Evolutionary conservation across 2,329 filamentous ascomycete species (phyloP), one percentile per base, ranked within the genome.

Genomic region (Aspergillus intermedius): DNA sequence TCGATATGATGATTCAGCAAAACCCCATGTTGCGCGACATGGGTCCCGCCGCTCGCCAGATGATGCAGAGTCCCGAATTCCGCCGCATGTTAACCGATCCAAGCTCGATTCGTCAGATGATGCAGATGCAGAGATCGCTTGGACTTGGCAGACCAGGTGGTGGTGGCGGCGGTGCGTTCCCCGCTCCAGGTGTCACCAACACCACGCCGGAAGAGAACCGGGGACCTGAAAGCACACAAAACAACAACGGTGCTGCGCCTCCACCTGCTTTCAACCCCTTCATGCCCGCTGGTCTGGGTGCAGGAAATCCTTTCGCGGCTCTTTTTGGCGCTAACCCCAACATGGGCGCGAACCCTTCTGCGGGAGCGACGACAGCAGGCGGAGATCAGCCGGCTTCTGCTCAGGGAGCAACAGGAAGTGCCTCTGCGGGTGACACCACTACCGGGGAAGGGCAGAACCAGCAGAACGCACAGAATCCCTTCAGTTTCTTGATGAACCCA

Each of bases 71-170:
- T 21, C 91, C 91, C 0, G 81, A 90, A 54, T 90, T 97, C 72
- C 82, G 93, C 61, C 80, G 87, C 45, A 93, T 97, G 87, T 85
- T 98, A 78, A 91, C 89, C 53, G 90, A 94, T 64, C 93, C 93
- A 3, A 82, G 89, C 41, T 83, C 89, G 59, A 81, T 98, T 55
- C 79, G 89, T 49, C 83, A 87, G 66, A 88, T 91, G 60, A 81
- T 88, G 61, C 83, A 88, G 53, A 86, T 97, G 82, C 86, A 91
- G 64, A 79, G 87, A 51, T 70, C 72, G 49, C 80, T 84, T 73
- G 71, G 72, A 44, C 65, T 67, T 72, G 78, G 74, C 41, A 79
- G 77, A 48, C 68, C 64, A 48, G 74, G 74, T 44, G 76, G 74
- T 44, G 76, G 71, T 47, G 74, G 69, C 49, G 74, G 72, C 39